Conservation (phyloP, 2,329 filamentous ascomycete genomes). For the Xylariaceae sp. region DNA sequence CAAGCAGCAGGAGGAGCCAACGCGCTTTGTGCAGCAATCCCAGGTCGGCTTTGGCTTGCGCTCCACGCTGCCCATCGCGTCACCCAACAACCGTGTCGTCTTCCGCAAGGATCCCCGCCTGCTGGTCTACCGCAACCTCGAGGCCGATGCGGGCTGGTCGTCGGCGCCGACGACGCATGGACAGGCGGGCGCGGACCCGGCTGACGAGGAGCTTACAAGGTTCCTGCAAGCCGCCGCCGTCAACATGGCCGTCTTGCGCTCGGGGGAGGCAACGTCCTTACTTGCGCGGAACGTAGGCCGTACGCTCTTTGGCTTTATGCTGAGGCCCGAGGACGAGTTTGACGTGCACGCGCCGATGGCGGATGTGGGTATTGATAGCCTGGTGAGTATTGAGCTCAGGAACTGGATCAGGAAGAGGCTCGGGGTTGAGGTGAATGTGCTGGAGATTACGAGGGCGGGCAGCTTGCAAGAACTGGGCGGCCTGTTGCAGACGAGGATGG, state of each 20-base stretch:
- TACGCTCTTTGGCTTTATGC: slow-evolving; percentile 5
- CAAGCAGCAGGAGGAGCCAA: neutral
- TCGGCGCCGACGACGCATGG: neutral
- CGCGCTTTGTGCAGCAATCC: slow-evolving; percentile 1
- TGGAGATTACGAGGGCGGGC: slow-evolving; percentile 30
- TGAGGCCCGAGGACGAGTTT: slow-evolving; percentile 5
- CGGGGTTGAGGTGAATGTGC: slow-evolving; percentile 28
- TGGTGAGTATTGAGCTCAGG: slow-evolving; percentile 8
- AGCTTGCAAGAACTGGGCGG: too few species aligned
- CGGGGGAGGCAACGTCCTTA: neutral
- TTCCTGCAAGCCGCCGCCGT: slow-evolving; percentile 1
- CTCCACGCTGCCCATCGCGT: slow-evolving; percentile 2
- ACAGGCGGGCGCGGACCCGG: neutral
- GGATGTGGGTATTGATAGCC: slow-evolving; percentile 4
- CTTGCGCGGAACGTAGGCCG: slow-evolving; percentile 3
- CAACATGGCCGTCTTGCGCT: slow-evolving; percentile 1
- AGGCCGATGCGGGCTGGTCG: neutral
- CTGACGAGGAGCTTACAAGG: slow-evolving; percentile 1
- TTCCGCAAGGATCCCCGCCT: slow-evolving; percentile 4
- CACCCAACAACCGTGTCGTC: slow-evolving; percentile 3
- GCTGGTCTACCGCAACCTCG: slow-evolving; percentile 3
- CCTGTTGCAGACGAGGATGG: too few species aligned
- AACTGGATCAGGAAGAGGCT: slow-evolving; percentile 6
- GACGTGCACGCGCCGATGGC: slow-evolving; percentile 1
- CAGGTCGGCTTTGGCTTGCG: slow-evolving; percentile 3